Base-by-base conservation (phyloP, 148 eudicot species). In the Limonium bicolor region DNA sequence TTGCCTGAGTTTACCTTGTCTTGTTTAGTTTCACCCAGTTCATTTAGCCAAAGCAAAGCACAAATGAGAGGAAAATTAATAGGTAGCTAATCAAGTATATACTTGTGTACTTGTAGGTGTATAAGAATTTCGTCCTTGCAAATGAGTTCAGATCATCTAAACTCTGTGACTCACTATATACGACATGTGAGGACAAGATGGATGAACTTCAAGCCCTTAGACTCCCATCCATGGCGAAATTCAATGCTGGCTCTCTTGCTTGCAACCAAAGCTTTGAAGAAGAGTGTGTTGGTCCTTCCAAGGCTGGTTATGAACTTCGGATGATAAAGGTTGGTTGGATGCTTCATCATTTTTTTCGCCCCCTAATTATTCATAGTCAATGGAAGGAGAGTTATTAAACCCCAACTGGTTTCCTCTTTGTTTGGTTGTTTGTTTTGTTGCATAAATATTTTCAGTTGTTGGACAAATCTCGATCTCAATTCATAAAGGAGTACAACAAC, bases 211-310 rank as follows among this genome's bases (percentile, higher is more conserved):
- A 90, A 68, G 72, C 70, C 41, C 93, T 90, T 61, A 73, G 87
- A 45, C 85, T 85, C 52, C 99, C 95, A 32, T 85, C 95, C 14
- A 85, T 85, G 99, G 95, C 95, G 12, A 90, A 90, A 64, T 90
- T 85, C 23, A 78, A 85, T 55, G 95, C 88, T 2, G 99, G 99
- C 7, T 85, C 81, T 55, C 77, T 75, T 36, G 77, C 60, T 7
- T 90, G 99, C 80, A 90, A 90, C 60, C 71, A 53, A 60, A 90
- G 82, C 66, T 90, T 90, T 61, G 82, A 72, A 43, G 53, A 20
- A 21, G 69, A 68, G 32, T 90, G 99, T 67, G 76, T 90, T 47
- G 99, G 99, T 35, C 99, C 99, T 51, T 76, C 95, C 49, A 90
- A 90, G 74, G 64, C 36, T 21, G 73, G 52, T 52, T 90, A 90